These are phyloP conservation scores for Alternaria arbusti DNA, from an alignment of 2,329 filamentous ascomycete species.

Conservation along the genomic window DNA sequence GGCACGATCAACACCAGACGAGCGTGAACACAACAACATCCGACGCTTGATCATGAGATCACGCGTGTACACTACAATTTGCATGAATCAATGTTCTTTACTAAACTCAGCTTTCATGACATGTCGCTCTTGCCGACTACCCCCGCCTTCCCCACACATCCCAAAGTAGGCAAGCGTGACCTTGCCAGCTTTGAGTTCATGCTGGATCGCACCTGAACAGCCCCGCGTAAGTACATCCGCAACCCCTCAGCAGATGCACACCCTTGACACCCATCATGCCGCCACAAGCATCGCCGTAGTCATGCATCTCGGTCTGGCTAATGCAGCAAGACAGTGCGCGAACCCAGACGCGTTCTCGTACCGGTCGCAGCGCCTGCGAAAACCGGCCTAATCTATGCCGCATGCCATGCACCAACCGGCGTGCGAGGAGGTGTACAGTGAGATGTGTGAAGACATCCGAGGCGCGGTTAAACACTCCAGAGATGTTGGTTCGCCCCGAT, in stretches of 20 bases:
- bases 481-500: slow-evolving; percentile 13
- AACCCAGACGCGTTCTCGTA: slow-evolving; percentile 9
- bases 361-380: background rate
- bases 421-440: slow-evolving; percentile 3
- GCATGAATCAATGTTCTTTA: background rate
- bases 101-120: background rate
- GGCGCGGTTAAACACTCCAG: slow-evolving; percentile 41
- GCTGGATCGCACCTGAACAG: slow-evolving; percentile 1
- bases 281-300: slow-evolving; percentile 13
- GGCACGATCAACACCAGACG: background rate
- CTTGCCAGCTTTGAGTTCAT: background rate
- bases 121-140: background rate
- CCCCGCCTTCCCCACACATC: background rate
- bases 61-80: background rate
- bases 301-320: slow-evolving; percentile 11
- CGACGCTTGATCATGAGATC: background rate
- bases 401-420: slow-evolving; percentile 13
- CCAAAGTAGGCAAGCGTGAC: background rate
- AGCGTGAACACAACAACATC: background rate
- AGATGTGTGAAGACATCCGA: slow-evolving; percentile 16
- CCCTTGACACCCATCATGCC: background rate
- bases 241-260: slow-evolving; percentile 17
- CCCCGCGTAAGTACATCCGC: slow-evolving; percentile 34
- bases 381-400: slow-evolving; percentile 18
- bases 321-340: slow-evolving; percentile 7